Base-by-base conservation (phyloP, 108 stramenopile species). In the Nannochloropsis oceanica region DNA sequence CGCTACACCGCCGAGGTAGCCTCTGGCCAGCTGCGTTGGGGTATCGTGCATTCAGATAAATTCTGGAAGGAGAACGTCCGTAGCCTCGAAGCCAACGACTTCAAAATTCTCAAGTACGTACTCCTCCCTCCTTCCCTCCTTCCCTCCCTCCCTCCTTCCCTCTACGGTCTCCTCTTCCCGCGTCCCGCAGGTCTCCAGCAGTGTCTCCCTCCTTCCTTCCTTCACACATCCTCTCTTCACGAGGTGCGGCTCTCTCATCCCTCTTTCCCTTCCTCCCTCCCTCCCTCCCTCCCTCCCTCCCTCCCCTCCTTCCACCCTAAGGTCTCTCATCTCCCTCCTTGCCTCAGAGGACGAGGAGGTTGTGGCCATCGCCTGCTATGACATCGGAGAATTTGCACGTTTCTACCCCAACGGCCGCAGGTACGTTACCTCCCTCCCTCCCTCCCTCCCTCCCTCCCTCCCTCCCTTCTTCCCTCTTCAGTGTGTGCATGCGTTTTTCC, bases 351-450 rank as follows among this genome's bases (percentile, higher is more conserved):
- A 96, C 88, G 95, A 97, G 89, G 82, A 12, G 84, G 94, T 96
- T 81, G 93, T 95, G 81, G 90, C 95, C 80, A 95, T 99, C 91
- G 98, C 98, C 10, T 96, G 95, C 88, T 97, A 95, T 84, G 98
- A 97, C 89, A 92, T 99, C 86, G 98, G 98, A 79, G 97, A 96
- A 89, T 97, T 97, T 84, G 95, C 94, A 27, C 96, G 96, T 59
- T 96, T 96, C 90, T 97, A 97, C 87, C 97, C 98, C 1, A 97
- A 96, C 81, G 98, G 97, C 44, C 89, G 96, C 89, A 50, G 50
- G 50, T 50, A 18, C 50, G 50, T 12, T 50, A n/a, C n/a, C n/a
- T n/a, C n/a, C n/a, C n/a, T n/a, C n/a, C n/a, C n/a, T n/a, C 8
- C 13, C 46, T 27, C 25, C 9, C 5, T 12, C 25, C 26, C n/a